A percentile compares a stretch with the other conserved stretches of the same genome.
phyloP scores from a whole-genome alignment of 768 basidiomycete species.

The Boletus rubropictus region DNA sequence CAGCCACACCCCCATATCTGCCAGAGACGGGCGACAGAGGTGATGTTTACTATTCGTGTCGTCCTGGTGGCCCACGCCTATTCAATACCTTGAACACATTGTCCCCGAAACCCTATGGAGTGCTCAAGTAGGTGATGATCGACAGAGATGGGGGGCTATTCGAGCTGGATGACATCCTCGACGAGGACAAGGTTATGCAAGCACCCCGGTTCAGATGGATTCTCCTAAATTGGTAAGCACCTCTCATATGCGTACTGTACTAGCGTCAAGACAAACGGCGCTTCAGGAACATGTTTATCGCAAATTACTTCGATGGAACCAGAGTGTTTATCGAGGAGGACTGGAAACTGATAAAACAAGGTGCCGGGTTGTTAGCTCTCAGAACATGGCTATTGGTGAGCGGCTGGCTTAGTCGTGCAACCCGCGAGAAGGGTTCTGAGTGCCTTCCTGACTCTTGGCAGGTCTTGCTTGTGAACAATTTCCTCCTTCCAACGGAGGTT shows the following conservation, averaged over 20 bases:
- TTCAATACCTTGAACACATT: slow-evolving; percentile 60
- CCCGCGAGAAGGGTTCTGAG: not conserved
- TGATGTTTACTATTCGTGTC: slow-evolving; percentile 53
- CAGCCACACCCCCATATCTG: slow-evolving; percentile 46
- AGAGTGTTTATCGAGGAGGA: slow-evolving; percentile 53
- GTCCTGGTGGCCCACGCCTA: slow-evolving; percentile 58
- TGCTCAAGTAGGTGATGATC: slow-evolving; percentile 62
- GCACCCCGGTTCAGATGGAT: slow-evolving; percentile 79
- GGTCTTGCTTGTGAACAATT: slow-evolving; percentile 52
- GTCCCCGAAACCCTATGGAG: slow-evolving; percentile 56
- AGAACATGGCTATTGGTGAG: slow-evolving; percentile 57
- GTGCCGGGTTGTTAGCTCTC: slow-evolving; percentile 63
- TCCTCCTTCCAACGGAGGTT: slow-evolving; percentile 47
- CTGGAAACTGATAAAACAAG: slow-evolving; percentile 61
- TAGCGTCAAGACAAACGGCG: not conserved
- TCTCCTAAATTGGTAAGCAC: slow-evolving; percentile 47
- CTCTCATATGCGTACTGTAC: not conserved
- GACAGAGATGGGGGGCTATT: slow-evolving; percentile 75
- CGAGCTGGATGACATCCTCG: slow-evolving; percentile 61
- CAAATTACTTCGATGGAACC: slow-evolving; percentile 48
- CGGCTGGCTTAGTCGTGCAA: not conserved
- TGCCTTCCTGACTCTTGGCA: slow-evolving; percentile 18
- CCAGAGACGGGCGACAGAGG: slow-evolving; percentile 42
- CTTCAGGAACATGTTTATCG: slow-evolving; percentile 49
- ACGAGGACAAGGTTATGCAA: slow-evolving; percentile 75